Evolutionary conservation across 805 yeast genomes (phyloP).

Genomic region (Metschnikowia shivogae): DNA sequence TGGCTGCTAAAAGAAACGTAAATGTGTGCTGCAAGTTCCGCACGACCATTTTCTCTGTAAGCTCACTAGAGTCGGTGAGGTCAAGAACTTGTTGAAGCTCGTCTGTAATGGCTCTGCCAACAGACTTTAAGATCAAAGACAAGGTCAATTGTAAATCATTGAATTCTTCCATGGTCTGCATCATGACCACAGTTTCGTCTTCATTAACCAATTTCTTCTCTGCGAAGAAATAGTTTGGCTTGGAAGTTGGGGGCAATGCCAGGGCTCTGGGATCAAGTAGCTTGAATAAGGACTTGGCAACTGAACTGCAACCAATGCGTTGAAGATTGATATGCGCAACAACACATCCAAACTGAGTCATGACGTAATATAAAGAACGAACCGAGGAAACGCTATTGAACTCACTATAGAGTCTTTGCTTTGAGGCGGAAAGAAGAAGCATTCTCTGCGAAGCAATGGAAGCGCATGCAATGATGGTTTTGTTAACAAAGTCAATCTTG

Average conservation of each 20-base stretch:
- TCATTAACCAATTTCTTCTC: constrained; percentile 8
- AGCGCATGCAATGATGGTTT: constrained; percentile 8
- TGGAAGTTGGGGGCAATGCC: constrained; percentile 29
- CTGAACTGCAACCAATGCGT: constrained; percentile 3
- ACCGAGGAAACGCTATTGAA: constrained; percentile 12
- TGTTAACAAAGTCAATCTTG: background rate
- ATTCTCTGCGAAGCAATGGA: constrained; percentile 8
- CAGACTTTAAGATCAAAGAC: constrained; percentile 6
- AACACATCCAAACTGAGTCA: constrained; percentile 13
- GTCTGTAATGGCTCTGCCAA: background rate
- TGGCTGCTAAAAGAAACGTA: constrained; percentile 9
- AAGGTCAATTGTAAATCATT: constrained; percentile 12
- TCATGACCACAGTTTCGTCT: constrained; percentile 2
- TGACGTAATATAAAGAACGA: constrained; percentile 8
- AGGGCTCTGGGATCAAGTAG: background rate
- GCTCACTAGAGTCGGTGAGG: background rate
- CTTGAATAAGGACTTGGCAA: background rate
- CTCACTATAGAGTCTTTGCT: constrained; percentile 8
- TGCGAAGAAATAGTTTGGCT: constrained; percentile 20
- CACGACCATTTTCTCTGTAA: constrained; percentile 9
- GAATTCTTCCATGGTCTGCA: constrained; percentile 9
- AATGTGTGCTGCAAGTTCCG: constrained; percentile 11
- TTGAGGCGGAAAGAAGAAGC: constrained; percentile 1
- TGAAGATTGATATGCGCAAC: constrained; percentile 3
- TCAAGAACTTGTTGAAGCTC: constrained; percentile 6